Conservation (phyloP, 2,329 filamentous ascomycete genomes). For the Keithomyces neogunnii region DNA sequence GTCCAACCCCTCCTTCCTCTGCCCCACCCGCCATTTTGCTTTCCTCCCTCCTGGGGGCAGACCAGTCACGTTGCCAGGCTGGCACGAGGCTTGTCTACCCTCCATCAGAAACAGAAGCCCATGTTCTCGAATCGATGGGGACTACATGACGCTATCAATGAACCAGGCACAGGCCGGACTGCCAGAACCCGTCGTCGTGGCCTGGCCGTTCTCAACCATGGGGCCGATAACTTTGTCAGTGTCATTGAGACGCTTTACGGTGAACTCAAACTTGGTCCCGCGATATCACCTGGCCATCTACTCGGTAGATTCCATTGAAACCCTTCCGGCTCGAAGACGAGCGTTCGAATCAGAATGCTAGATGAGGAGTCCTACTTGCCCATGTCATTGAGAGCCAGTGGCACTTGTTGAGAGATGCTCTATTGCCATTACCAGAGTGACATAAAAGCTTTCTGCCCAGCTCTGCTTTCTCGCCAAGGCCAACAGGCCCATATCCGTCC, state of each 20-base stretch:
- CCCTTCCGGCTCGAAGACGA: no score
- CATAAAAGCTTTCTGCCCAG: no score
- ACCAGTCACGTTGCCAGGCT: constrained; percentile 3
- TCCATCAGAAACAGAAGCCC: background rate
- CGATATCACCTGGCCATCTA: background rate
- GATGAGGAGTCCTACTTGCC: no score
- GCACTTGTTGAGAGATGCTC: no score
- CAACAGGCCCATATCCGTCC: no score
- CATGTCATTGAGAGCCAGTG: no score
- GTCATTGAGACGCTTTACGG: background rate
- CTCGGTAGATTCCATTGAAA: background rate
- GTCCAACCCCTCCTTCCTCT: background rate
- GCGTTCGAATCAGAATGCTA: no score
- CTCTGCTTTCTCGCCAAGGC: no score
- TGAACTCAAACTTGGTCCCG: background rate
- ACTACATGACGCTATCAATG: no score
- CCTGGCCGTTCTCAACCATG: background rate
- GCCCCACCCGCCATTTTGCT: background rate
- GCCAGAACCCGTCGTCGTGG: background rate
- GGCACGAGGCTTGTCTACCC: constrained; percentile 1
- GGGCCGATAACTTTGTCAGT: background rate
- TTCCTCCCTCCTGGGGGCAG: background rate
- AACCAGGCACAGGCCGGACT: background rate
- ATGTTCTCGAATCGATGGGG: background rate
- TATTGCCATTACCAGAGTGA: no score